Base-by-base conservation (phyloP, 768 basidiomycete genomes). In the Dioszegia crocea region DNA sequence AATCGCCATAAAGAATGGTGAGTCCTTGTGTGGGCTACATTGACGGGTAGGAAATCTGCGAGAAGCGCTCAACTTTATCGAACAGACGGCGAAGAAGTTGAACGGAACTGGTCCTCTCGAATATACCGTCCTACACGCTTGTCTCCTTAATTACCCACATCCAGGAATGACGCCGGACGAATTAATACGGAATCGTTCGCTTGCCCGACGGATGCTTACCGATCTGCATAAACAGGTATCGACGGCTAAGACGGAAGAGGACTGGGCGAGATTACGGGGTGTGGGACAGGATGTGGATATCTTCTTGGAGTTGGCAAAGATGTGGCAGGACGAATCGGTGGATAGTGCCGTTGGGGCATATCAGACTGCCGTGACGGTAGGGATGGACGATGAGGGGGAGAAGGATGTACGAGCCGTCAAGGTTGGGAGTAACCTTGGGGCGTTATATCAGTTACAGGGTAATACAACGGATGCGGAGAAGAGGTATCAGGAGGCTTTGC, bases 91-190 rank as follows among this genome's bases (percentile, higher is more conserved):
- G 4, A 70, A 67, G 40, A 67, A 75, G n/a, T 49, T 76, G 27
- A 70, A 72, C 24, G 75, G 74, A 54, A 88, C 86, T 38, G 74
- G 72, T 23, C 76, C 76, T 1, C 76, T 88, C 4, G 93, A 97
- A 79, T 91, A 91, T 2, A 86, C 85, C 9, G 87, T 88, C 16
- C 86, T 93, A 78, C 85, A 96, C 39, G 94, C 92, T 3, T 88
- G 90, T 1, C 82, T 99, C 8, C 85, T 90, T n/a, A 86, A 88
- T 0, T 82, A 85, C 73, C 85, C 87, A 3, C 84, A 91, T 56
- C 88, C 88, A 1, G 89, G 88, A 49, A 83, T 89, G 29, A 86
- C 87, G 4, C 82, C 82, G 55, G 81, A 85, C 1, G 92, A 97
- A 56, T 77, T 86, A 38, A 79, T 82, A 1, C 82, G 86, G 55